Base-by-base conservation (phyloP, 1,284 basidiomycete genomes). In the Ceratobasidium sp. region DNA sequence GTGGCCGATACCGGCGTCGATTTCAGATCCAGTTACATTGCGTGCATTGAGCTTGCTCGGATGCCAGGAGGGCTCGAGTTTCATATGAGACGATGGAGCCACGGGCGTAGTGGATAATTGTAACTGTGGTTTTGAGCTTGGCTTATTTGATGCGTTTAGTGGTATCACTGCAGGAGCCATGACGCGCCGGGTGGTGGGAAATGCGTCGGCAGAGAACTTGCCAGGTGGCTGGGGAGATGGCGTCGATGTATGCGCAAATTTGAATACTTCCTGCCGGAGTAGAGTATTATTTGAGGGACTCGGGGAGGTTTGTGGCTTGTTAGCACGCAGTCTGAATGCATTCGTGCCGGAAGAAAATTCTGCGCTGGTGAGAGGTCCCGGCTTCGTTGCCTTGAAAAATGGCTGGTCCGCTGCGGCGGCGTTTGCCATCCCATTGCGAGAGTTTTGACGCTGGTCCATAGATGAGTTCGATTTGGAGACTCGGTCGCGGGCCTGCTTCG, bases 241-340 rank as follows among this genome's bases (percentile, higher is more conserved):
- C 3, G 61, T 9, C 40, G 66, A 66, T 75, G 73, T 75, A 75
- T 75, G 73, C 73, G 73, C 62, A 13, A 38, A 42, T 65, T 75
- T 66, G 50, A 75, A 66, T 1, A 66, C 59, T 28, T 75, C 73
- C 42, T 75, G 73, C 17, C 62, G 54, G 2, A 75, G 52, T 0
- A 66, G n/a, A 26, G 61, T 1, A 20, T 66, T 65, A 1, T 62
- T 23, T 10, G 62, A 5, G n/a, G 38, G 20, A 23, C 44, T 57
- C 1, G 50, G 23, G n/a, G 48, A 20, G n/a, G 5, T 17, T 10
- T 38, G 48, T 13, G 38, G 12, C n/a, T 56, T 42, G n/a, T 56
- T 54, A 52, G 54, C 48, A 48, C 73, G 50, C 15, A 75, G 52
- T 66, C 57, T 75, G 73, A 75, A 75, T 3, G 73, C 62, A 40